phyloP scores from a whole-genome alignment of 345 rosid species.

The Hibiscus tridactylites region DNA sequence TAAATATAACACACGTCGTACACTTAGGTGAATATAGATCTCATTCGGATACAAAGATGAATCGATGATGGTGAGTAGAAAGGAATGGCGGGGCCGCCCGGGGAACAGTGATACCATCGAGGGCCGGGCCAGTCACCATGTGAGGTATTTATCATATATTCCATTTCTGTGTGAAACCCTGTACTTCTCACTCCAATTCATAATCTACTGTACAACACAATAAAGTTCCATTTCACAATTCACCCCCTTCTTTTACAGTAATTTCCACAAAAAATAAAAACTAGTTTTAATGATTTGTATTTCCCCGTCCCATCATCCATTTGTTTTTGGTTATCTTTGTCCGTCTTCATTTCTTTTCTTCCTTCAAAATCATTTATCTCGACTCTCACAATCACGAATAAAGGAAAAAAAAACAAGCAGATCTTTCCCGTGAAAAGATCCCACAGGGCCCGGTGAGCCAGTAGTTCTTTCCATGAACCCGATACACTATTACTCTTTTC shows the following conservation, averaged over 20 bases:
- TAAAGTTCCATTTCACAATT: not conserved
- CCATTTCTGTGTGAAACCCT: not conserved
- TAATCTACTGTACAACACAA: not conserved
- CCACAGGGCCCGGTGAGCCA: not conserved
- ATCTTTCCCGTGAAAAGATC: constrained; percentile 4
- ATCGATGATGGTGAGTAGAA: not conserved
- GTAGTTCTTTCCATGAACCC: constrained; percentile 6
- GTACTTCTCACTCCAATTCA: not conserved
- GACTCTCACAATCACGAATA: not conserved
- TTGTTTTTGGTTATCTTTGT: not conserved
- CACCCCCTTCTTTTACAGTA: not conserved
- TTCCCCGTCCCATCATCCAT: constrained; percentile 3
- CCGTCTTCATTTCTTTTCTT: not conserved
- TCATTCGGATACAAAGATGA: not conserved
- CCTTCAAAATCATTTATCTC: not conserved
- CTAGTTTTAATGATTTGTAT: not conserved
- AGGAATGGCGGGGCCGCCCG: constrained; percentile 28
- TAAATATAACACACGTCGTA: too few relatives aligned
- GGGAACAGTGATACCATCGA: constrained; percentile 11
- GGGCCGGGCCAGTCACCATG: constrained; percentile 28
- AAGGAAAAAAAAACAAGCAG: not conserved
- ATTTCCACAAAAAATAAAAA: not conserved
- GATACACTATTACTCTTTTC: not conserved
- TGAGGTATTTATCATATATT: constrained; percentile 1
- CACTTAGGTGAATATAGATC: not conserved